Evolutionary conservation across 2,329 filamentous ascomycete species (phyloP).

Genomic region (Aquanectria penicillioides): DNA sequence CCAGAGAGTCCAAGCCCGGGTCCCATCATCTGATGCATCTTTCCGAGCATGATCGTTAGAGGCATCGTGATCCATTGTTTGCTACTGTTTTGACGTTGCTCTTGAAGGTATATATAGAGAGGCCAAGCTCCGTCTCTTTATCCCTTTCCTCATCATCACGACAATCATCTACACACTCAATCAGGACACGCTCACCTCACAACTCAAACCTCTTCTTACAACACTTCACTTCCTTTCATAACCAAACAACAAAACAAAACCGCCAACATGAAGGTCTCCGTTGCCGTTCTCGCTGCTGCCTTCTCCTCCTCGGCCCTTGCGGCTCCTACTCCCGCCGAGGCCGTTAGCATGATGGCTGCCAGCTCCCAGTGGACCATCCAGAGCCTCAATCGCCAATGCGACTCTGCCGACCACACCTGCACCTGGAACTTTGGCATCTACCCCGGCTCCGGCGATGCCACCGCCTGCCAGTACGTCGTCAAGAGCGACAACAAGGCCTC

Average conservation of each 20-base stretch:
- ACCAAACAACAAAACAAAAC: slow-evolving; percentile 21
- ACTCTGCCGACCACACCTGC: slow-evolving; percentile 51
- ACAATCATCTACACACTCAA: slow-evolving; percentile 19
- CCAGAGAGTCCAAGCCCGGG: slow-evolving; percentile 13
- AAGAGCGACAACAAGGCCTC: slow-evolving; percentile 46
- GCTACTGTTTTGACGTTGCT: background rate
- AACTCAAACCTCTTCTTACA: slow-evolving; percentile 11
- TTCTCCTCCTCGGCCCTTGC: slow-evolving; percentile 49
- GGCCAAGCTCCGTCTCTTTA: background rate
- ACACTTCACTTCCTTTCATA: slow-evolving; percentile 4
- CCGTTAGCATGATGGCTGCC: slow-evolving; percentile 53
- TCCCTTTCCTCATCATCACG: slow-evolving; percentile 13
- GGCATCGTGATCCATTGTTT: slow-evolving; percentile 6
- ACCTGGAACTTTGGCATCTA: slow-evolving; percentile 57
- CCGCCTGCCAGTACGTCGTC: slow-evolving; percentile 42
- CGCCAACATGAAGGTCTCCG: slow-evolving; percentile 56
- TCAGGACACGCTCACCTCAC: slow-evolving; percentile 4
- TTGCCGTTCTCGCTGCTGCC: slow-evolving; percentile 49
- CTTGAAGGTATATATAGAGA: slow-evolving; percentile 19
- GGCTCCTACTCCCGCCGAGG: slow-evolving; percentile 45
- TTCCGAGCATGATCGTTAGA: background rate
- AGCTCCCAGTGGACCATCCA: slow-evolving; percentile 55
- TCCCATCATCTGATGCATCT: background rate
- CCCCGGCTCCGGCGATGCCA: slow-evolving; percentile 52
- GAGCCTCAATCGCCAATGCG: slow-evolving; percentile 53